phyloP scores from a whole-genome alignment of 805 yeast genomes.

The Scheffersomyces ergatensis region DNA sequence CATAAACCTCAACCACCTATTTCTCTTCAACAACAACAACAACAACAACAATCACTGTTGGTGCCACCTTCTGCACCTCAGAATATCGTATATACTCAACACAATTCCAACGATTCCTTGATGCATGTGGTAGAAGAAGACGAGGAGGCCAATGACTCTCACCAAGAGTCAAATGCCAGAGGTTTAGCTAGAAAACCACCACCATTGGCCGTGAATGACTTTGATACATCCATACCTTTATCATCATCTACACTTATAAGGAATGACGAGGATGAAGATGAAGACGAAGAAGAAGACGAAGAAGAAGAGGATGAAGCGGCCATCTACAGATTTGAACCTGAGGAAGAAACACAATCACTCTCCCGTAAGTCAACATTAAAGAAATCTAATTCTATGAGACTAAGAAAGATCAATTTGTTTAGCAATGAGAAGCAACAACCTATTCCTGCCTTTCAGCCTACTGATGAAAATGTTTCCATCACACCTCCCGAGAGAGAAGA shows the following conservation, averaged over 20 bases:
- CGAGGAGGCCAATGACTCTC: slow-evolving; percentile 18
- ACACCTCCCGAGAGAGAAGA: neutral
- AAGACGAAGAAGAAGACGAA: neutral
- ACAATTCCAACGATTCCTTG: slow-evolving; percentile 27
- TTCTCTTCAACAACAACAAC: neutral
- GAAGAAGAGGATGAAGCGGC: slow-evolving; percentile 19
- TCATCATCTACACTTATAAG: neutral
- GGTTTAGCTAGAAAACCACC: slow-evolving; percentile 2
- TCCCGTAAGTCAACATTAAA: slow-evolving; percentile 41
- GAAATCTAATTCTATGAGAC: slow-evolving; percentile 38
- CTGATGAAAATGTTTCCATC: neutral
- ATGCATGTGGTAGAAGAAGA: slow-evolving; percentile 35
- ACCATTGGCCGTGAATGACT: neutral
- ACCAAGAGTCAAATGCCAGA: neutral
- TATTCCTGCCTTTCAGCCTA: neutral
- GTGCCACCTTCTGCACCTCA: neutral
- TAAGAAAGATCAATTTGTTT: slow-evolving; percentile 39
- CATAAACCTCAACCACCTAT: neutral
- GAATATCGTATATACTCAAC: neutral
- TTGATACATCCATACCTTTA: neutral
- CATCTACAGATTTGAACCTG: slow-evolving; percentile 29
- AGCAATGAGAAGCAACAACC: slow-evolving; percentile 8
- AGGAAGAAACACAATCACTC: slow-evolving; percentile 22
- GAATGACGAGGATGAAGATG: neutral
- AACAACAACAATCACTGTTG: neutral